Evolutionary conservation across 495 filamentous ascomycete species (phyloP), one percentile per base, ranked within the genome.

Genomic region (Neurospora sublineolata): DNA sequence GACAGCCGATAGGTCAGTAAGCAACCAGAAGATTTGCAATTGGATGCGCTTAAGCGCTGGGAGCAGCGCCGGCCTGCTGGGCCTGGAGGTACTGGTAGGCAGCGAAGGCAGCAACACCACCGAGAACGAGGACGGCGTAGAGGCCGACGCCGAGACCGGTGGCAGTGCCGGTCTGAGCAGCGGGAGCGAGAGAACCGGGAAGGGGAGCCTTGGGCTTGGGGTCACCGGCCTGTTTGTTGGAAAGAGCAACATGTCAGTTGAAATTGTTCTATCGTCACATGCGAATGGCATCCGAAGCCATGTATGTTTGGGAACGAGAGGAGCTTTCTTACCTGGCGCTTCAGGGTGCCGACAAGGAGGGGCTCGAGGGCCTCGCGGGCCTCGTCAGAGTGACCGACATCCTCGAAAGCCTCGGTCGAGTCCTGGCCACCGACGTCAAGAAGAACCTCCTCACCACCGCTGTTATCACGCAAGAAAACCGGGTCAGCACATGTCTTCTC

Each of bases 301-400:
- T 52, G 20, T 52, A 52, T 23, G 0, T 52, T 30, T 67, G 41
- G 58, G 27, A 11, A 68, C 27, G 67, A 58, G 58, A 71, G 68
- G n/a, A 70, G 40, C 52, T 71, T 44, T 79, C 86, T 75, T 89
- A 97, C 94, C 86, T 90, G 80, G 80, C 94, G 89, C 89, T 97
- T 97, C 76, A 99, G 83, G 37, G 75, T 87, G 70, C 93, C 95
- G 73, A 97, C 89, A 39, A 90, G 83, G 73, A 97, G 84, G 74
- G 89, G 89, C 33, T 90, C 87, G 20, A 99, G 89, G 78, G 97
- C 94, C 85, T 97, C 93, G 69, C 96, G 91, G 72, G 96, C 96
- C 86, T 99, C 96, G 81, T 99, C 96, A 81, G 92, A 95, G 90
- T 99, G 96, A 73, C 96, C 96, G 80, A 99, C 96, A 83, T 99